Evolutionary conservation across 2,329 filamentous ascomycete species (phyloP).

Genomic region (Epichloe amarillans): DNA sequence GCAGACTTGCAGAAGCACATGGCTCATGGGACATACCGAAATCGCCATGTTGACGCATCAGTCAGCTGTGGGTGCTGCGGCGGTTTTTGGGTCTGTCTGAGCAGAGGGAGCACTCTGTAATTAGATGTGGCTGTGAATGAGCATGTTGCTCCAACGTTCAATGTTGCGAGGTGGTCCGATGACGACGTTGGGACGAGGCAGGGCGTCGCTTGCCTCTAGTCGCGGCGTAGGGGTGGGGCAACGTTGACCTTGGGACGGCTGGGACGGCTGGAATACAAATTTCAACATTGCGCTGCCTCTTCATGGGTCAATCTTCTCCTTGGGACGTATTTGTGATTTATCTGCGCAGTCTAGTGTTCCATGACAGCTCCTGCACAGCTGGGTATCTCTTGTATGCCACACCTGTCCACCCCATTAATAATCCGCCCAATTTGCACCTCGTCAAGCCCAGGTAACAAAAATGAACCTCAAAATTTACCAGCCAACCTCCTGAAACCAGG

Average conservation of each 20-base stretch:
- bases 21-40: conserved; percentile 14
- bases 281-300: neutral
- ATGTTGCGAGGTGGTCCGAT: conserved; percentile 12
- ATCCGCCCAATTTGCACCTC: neutral
- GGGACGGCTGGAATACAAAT: no score
- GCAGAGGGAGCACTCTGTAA: neutral
- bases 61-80: neutral
- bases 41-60: conserved; percentile 22
- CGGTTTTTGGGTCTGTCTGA: neutral
- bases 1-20: neutral
- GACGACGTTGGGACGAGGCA: conserved; percentile 17
- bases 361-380: conserved; percentile 4
- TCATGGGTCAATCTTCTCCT: neutral
- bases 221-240: no score
- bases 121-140: neutral
- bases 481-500: neutral
- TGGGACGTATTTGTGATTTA: no score
- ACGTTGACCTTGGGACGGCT: no score
- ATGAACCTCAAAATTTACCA: neutral
- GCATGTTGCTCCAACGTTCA: neutral
- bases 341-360: neutral
- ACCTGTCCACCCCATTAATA: neutral
- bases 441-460: neutral
- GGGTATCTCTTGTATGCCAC: conserved; percentile 6
- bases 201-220: neutral